A percentile compares a stretch with the other conserved stretches of the same genome.
These are phyloP conservation scores for Ceratocystis harringtonii DNA, from an alignment of 2,329 filamentous ascomycete genomes.

Conservation along the genomic window DNA sequence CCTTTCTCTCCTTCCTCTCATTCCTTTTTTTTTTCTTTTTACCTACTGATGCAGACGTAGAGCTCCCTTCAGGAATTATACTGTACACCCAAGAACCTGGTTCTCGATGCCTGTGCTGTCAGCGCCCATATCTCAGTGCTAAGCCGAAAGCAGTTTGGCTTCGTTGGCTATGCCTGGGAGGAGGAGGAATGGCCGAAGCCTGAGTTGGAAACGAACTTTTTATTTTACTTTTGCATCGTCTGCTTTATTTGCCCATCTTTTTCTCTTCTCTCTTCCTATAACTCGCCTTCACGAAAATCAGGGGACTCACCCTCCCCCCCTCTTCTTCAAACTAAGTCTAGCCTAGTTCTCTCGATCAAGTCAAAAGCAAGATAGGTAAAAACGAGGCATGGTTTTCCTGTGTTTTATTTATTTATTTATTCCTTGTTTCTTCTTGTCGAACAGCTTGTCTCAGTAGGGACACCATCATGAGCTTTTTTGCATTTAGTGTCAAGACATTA, in stretches of 20 bases:
- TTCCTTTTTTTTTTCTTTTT: background rate
- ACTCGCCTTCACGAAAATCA: background rate
- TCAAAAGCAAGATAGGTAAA: background rate
- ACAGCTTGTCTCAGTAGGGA: background rate
- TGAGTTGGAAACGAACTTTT: background rate
- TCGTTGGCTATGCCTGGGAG: background rate
- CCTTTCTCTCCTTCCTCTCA: background rate
- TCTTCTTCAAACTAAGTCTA: background rate
- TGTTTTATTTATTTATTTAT: background rate
- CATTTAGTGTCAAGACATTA: background rate
- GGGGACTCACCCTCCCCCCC: background rate
- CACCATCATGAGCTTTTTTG: background rate
- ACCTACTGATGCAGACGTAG: background rate
- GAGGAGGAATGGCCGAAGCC: background rate
- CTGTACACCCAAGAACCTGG: constrained; percentile 9
- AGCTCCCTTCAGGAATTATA: background rate
- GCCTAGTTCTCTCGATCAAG: background rate
- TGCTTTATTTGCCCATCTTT: background rate
- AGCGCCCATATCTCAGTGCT: background rate
- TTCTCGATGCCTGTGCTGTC: background rate
- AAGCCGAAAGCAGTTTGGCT: constrained; percentile 6
- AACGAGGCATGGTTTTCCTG: background rate
- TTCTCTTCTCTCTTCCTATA: background rate
- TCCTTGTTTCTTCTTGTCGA: background rate
- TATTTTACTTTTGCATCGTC: background rate